Evolutionary conservation across 179 eudicot genomes (phyloP), one percentile per base, ranked within the genome.

Genomic region (Amaranthus tricolor): DNA sequence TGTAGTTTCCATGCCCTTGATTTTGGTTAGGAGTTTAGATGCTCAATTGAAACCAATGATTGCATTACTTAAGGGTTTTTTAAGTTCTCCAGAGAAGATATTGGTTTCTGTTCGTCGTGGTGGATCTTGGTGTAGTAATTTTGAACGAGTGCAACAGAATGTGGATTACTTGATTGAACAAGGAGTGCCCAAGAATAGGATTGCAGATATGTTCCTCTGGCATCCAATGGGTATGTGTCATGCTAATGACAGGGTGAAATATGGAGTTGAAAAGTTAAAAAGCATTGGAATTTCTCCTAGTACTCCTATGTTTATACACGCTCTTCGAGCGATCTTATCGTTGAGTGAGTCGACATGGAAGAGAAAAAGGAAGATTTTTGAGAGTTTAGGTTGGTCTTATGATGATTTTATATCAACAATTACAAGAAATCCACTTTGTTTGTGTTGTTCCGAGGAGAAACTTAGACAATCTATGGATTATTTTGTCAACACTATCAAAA

Each of bases 401-500:
- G 70, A 54, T 17, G 77, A 74, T 31, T 62, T 64, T 53, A 43
- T 74, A 31, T 64, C 55, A 5, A 74, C 62, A 9, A 65, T 77
- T 49, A 43, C 54, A 17, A 45, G 16, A 24, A 17, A 5, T 55
- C 76, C 80, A 43, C 60, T 14, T 64, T 71, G 76, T 65, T 56
- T 77, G 7, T 24, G 66, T 54, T 11, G 53, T 5, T 77, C 80
- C 0, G 80, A 71, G 76, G 64, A 77, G 76, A 77, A 77, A 56
- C 63, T 77, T 67, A 72, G 66, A 43, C 11, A 19, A 24, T 20
- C 21, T 19, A 77, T 72, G 72, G 80, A 77, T 21, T 77, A 54
- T 72, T 65, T 53, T 74, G 73, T 78, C 43, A 78, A 78, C 19
- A 72, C 76, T 50, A 15, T 78, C 48, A 73, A 60, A 54, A 8